Evolutionary conservation across 352 stramenopile species (phyloP), one percentile per base, ranked within the genome.

Genomic region (Thraustochytrium striatum): DNA sequence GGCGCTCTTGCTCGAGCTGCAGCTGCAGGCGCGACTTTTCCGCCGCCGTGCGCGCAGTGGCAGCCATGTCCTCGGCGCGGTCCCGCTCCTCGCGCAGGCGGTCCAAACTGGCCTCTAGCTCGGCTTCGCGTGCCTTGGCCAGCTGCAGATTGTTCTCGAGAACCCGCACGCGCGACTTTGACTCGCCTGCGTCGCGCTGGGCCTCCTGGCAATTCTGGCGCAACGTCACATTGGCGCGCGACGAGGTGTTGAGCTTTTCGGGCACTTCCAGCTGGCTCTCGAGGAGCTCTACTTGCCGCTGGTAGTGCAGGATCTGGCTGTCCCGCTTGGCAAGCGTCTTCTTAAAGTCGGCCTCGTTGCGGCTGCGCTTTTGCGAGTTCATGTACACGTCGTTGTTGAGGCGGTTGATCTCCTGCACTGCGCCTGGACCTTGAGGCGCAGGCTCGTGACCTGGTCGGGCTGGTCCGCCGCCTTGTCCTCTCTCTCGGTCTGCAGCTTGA

Each of bases 31-130:
- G 39, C 39, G 39, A 13, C 39, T 47, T 5, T 32, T 75, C 65
- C 3, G 52, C 52, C 11, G 65, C 39, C 7, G 30, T 30, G 11
- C 21, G 25, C 11, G 65, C 44, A 19, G 41, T 39, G 11, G 65
- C n/a, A 3, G 65, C 65, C 41, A 30, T 39, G 25, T 75, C 65
- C 39, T 75, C 65, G 25, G 65, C 65, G 5, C 65, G 44, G 30
- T 75, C 52, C 32, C 65, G 65, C 11, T 75, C 65, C 39, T 75
- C 65, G 32, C 65, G 32, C 47, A 41, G n/a, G 11, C 61, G 65
- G 21, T 16, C 21, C 28, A 75, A 19, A 9, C 11, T 19, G 16
- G 25, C 65, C 52, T 75, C 65, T 7, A 75, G 65, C 50, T 75
- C 65, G 5, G 44, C 35, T 43, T 75, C 65, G 19, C 65, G 65